Evolutionary conservation across 2,329 filamentous ascomycete species (phyloP).

Genomic region (Beauveria pseudobassiana): DNA sequence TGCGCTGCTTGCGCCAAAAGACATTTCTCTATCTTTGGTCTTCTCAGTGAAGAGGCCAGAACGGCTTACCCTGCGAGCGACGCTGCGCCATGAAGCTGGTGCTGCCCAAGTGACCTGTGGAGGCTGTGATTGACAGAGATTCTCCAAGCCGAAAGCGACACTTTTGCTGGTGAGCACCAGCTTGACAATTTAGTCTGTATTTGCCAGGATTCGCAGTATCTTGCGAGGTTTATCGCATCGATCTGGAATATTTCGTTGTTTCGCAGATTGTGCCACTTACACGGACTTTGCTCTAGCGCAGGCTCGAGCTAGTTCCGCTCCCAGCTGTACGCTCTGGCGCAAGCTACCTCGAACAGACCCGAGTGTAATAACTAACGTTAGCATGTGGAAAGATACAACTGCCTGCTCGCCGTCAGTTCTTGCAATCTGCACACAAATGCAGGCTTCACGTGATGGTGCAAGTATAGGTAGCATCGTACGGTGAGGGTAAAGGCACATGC

Average conservation of each 20-base stretch:
- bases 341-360: neutral
- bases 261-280: too few species aligned
- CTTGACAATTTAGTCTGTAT: too few species aligned
- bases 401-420: neutral
- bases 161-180: neutral
- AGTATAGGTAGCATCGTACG: neutral
- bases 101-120: neutral
- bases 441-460: constrained; percentile 5
- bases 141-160: neutral
- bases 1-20: neutral
- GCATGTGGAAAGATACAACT: neutral
- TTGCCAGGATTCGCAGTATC: too few species aligned
- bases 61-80: constrained; percentile 4
- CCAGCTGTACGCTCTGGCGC: neutral
- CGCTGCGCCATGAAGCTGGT: constrained; percentile 6
- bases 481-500: neutral
- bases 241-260: too few species aligned
- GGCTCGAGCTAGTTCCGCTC: too few species aligned
- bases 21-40: neutral
- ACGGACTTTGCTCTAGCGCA: neutral
- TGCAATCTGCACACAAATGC: neutral
- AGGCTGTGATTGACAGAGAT: neutral
- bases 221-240: too few species aligned
- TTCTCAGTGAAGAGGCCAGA: neutral
- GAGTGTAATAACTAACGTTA: neutral